A percentile compares a stretch with the other conserved stretches of the same genome.
Conservation (phyloP, 768 basidiomycete species). For the Tremella mesenterica region DNA sequence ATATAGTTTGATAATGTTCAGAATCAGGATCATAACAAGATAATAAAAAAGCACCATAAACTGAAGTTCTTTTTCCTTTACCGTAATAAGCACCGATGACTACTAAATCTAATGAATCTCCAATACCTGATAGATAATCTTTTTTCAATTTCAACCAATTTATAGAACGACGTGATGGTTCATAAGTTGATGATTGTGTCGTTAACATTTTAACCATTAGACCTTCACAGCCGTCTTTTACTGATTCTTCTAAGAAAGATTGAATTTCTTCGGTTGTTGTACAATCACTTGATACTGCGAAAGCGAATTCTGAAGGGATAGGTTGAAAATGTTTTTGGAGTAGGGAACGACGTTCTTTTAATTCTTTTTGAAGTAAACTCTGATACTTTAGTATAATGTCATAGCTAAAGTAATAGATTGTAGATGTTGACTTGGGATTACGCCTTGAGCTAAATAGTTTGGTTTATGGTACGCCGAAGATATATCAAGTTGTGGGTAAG, state of each 20-base stretch:
- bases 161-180: conserved; percentile 86
- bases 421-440: not conserved
- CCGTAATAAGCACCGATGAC: conserved; percentile 98
- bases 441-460: too few species aligned
- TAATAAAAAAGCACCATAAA: conserved; percentile 94
- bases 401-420: too few species aligned
- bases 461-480: too few species aligned
- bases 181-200: conserved; percentile 81
- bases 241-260: conserved; percentile 84
- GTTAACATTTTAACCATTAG: conserved; percentile 99
- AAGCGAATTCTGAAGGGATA: conserved; percentile 82
- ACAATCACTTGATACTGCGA: conserved; percentile 82
- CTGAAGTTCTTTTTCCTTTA: conserved; percentile 93
- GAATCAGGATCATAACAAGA: conserved; percentile 93
- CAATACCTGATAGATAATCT: conserved; percentile 91
- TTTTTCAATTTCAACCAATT: conserved; percentile 99
- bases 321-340: conserved; percentile 69
- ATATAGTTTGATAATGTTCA: conserved; percentile 92
- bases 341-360: conserved; percentile 67
- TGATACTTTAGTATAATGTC: too few species aligned
- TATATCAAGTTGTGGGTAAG: too few species aligned
- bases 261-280: conserved; percentile 91
- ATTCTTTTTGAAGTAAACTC: conserved; percentile 70
- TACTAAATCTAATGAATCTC: conserved; percentile 92
- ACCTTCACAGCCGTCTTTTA: conserved; percentile 97